Evolutionary conservation across 2,329 filamentous ascomycete genomes (phyloP).

Genomic region (Parastagonospora nodorum): DNA sequence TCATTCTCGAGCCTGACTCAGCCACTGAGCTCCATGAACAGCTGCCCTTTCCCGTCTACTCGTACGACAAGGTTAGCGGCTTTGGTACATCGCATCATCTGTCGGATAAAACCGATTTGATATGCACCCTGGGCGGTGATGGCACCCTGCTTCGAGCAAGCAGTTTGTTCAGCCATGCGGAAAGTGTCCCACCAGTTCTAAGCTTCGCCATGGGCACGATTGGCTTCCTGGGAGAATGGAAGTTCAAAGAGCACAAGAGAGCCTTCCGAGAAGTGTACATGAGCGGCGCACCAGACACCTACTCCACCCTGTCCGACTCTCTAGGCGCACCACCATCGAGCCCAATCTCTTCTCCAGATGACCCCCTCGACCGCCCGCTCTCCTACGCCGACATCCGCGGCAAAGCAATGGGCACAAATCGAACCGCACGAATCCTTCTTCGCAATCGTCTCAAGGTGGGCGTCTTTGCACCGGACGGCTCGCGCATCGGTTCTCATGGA

Average conservation of each 20-base stretch:
- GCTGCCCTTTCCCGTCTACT: conserved; percentile 69
- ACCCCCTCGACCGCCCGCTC: conserved; percentile 33
- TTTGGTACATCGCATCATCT: conserved; percentile 52
- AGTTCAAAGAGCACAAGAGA: conserved; percentile 88
- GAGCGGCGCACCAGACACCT: conserved; percentile 64
- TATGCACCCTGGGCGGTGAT: conserved; percentile 90
- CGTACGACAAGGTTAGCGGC: conserved; percentile 28
- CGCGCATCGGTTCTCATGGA: conserved; percentile 42
- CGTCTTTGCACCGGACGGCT: conserved; percentile 74
- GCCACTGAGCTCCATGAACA: conserved; percentile 72
- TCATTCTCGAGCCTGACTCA: conserved; percentile 81
- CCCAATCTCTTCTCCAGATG: conserved; percentile 70
- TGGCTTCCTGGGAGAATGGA: conserved; percentile 96
- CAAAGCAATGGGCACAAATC: conserved; percentile 76
- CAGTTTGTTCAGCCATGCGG: conserved; percentile 81
- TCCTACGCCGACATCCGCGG: conserved; percentile 75
- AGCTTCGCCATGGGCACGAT: conserved; percentile 97
- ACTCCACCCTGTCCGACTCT: conserved; percentile 65
- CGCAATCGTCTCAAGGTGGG: conserved; percentile 87
- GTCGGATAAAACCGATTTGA: conserved; percentile 82
- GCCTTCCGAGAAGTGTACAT: conserved; percentile 94
- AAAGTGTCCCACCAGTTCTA: conserved; percentile 84
- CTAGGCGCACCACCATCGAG: conserved; percentile 70
- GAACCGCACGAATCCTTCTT: conserved; percentile 80
- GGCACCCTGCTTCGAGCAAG: conserved; percentile 87